Percentiles rank a stretch among this genome's conserved stretches.
Conservation (phyloP, 2,329 filamentous ascomycete species). For the Monosporascus sp. region DNA sequence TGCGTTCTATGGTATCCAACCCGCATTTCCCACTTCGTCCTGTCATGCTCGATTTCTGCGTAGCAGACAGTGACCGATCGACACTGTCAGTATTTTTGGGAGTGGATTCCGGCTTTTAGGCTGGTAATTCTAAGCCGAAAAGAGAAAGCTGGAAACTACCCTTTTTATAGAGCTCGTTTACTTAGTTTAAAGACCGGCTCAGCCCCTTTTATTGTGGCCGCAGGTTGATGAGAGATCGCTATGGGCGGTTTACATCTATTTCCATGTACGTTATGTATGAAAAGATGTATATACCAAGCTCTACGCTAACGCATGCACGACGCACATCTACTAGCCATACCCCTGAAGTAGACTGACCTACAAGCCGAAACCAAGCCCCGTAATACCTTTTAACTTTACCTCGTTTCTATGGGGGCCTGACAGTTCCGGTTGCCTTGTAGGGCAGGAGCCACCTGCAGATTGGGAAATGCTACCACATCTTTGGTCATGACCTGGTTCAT, state of each 20-base stretch:
- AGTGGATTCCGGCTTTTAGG: neutral
- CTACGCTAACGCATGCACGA: too few species aligned
- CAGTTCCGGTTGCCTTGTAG: neutral
- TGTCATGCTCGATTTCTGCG: neutral
- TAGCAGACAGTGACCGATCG: neutral
- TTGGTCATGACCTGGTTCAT: neutral
- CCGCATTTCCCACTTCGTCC: neutral
- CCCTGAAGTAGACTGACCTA: too few species aligned
- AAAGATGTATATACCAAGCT: too few species aligned
- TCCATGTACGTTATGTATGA: too few species aligned
- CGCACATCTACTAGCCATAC: too few species aligned
- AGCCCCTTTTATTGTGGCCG: too few species aligned
- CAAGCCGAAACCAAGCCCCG: too few species aligned
- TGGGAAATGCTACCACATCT: neutral
- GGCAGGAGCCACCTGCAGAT: neutral
- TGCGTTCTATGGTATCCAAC: neutral
- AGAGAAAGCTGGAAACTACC: neutral
- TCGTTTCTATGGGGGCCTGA: neutral
- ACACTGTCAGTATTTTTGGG: neutral
- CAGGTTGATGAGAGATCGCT: too few species aligned
- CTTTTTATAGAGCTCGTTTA: neutral
- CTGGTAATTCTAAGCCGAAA: neutral
- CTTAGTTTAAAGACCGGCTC: too few species aligned
- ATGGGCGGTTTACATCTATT: too few species aligned
- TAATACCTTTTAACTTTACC: neutral